Base-by-base conservation (phyloP, 306 rosid genomes). In the Vigna angularis region DNA sequence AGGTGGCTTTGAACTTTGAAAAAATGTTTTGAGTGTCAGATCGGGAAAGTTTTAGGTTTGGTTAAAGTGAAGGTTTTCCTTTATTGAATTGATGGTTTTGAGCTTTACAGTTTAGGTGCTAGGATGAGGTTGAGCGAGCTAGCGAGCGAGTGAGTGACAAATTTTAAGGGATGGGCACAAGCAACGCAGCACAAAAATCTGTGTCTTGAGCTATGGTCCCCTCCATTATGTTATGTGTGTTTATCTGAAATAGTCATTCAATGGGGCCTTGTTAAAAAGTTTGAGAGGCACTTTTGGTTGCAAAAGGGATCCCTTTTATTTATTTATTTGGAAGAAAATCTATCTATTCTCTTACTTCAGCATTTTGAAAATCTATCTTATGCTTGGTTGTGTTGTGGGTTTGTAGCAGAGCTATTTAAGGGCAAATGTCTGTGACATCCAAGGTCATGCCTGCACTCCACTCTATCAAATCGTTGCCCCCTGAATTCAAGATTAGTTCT, bases 221-320 rank as follows among this genome's bases (percentile, higher is more conserved):
- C 89, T 80, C 96, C 92, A 83, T 84, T 62, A 62, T 61, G 20
- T 61, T 81, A 79, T 44, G 79, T 70, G 20, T 66, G 53, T 42
- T 82, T 51, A 63, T 83, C 58, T 52, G 85, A 88, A 70, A 81
- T 76, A 72, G 86, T 73, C 74, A 81, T 72, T 73, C 28, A 32
- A 86, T 90, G 96, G 96, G 96, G 67, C 94, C 96, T 86, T 83
- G 76, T 52, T 85, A 12, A 58, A 79, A 71, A 90, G 89, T 88
- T 89, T 80, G 74, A 71, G 76, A 77, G 77, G 48, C 73, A 67
- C 80, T 50, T 88, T 55, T 79, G 59, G 66, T 73, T 70, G 32
- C 6, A 77, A 90, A 83, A 87, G 48, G 36, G 69, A 73, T 26
- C 66, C 34, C 66, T 51, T 85, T 72, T 42, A 0, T 82, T 56